Conservation (phyloP, 768 basidiomycete genomes). For the Podaxis pistillaris region DNA sequence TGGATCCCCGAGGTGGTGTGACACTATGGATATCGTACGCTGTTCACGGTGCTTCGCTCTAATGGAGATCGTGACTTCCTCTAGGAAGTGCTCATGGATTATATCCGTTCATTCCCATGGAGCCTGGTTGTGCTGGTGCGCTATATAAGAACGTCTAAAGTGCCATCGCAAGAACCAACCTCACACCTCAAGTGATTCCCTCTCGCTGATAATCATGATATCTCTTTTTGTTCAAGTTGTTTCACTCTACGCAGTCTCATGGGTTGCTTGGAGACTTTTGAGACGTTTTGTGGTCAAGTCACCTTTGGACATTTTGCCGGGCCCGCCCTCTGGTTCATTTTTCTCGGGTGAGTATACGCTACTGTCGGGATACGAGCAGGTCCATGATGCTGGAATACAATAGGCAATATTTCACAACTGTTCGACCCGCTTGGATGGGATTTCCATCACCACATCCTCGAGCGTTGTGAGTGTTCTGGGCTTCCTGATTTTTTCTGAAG, state of each 20-base stretch:
- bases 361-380: background rate
- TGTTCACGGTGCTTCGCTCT: no score
- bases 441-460: slow-evolving; percentile 32
- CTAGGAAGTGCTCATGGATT: no score
- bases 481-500: no score
- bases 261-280: background rate
- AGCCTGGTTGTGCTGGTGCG: no score
- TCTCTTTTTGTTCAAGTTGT: background rate
- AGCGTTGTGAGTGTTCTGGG: slow-evolving; percentile 27
- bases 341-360: background rate
- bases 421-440: slow-evolving; percentile 34
- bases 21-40: no score
- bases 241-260: background rate
- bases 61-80: no score
- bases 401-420: slow-evolving; percentile 34
- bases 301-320: background rate
- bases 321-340: background rate
- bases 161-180: no score
- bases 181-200: no score
- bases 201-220: no score
- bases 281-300: background rate
- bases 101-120: no score
- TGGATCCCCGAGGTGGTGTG: no score
- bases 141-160: no score
- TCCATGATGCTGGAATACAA: background rate